Percentiles rank a stretch among this genome's conserved stretches.
Evolutionary conservation across 306 rosid genomes (phyloP).

Genomic region (Prosopis cineraria): DNA sequence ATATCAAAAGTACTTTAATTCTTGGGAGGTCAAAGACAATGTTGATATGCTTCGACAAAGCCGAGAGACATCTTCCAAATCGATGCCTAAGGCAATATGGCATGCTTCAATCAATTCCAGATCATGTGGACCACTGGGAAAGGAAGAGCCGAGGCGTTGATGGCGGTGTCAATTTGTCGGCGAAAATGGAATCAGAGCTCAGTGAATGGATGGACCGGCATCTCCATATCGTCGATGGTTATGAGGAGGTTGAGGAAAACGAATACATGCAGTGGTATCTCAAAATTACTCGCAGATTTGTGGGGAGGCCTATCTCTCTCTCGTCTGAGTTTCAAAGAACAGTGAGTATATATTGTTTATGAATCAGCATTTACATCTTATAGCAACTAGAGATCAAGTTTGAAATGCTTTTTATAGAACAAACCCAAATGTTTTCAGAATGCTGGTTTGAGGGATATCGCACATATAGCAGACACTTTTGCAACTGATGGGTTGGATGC

Average conservation of each 20-base stretch:
- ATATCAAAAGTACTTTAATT: conserved; percentile 1
- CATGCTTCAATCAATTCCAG: conserved; percentile 13
- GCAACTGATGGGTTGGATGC: conserved; percentile 3
- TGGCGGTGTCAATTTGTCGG: conserved; percentile 13
- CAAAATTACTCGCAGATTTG: conserved; percentile 6
- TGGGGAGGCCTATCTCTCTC: conserved; percentile 20
- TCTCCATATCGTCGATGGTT: conserved; percentile 6
- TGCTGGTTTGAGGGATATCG: conserved; percentile 15
- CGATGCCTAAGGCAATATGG: conserved; percentile 24
- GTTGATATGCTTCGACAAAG: conserved; percentile 22
- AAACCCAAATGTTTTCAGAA: conserved; percentile 10
- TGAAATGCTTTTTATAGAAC: conserved; percentile 9
- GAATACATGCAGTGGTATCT: conserved; percentile 16
- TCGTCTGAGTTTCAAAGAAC: conserved; percentile 21
- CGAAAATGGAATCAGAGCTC: conserved; percentile 10
- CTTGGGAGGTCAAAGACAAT: conserved; percentile 20
- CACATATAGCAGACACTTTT: conserved; percentile 7
- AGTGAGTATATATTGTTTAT: background rate
- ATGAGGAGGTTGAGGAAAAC: background rate
- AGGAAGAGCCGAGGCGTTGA: conserved; percentile 24
- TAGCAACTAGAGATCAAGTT: background rate
- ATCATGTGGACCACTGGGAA: conserved; percentile 9
- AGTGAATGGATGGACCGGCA: conserved; percentile 19
- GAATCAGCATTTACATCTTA: background rate
- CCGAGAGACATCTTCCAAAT: conserved; percentile 16